These are phyloP conservation scores for Trypanosoma boissoni DNA, from an alignment of 208 protist genomes.

Conservation along the genomic window DNA sequence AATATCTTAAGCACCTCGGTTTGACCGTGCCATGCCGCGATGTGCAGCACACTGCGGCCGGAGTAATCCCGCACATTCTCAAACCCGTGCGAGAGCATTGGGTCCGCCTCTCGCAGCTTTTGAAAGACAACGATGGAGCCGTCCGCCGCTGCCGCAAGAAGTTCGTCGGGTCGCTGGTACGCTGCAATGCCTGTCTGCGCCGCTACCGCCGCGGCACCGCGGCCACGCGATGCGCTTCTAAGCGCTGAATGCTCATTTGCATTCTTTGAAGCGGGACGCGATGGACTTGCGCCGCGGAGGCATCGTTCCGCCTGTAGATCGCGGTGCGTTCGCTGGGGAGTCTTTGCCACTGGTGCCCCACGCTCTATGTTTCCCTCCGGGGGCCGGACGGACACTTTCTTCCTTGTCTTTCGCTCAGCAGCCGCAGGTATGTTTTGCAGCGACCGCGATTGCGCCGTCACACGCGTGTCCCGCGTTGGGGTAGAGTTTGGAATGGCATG, in stretches of 20 bases:
- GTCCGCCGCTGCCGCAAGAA: slow-evolving; percentile 45
- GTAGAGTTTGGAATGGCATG: background rate
- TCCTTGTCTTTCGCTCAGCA: no score
- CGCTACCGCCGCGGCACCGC: slow-evolving; percentile 10
- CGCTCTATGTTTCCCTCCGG: no score
- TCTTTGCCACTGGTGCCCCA: no score
- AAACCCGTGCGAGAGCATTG: slow-evolving; percentile 61
- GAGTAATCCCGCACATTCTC: slow-evolving; percentile 62
- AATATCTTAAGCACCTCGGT: slow-evolving; percentile 60
- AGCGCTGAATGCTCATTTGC: background rate
- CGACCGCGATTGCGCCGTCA: no score
- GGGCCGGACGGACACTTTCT: no score
- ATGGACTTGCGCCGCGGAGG: no score
- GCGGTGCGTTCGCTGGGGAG: no score
- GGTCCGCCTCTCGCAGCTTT: slow-evolving; percentile 56
- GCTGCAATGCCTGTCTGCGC: slow-evolving; percentile 23
- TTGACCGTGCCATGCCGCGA: slow-evolving; percentile 76
- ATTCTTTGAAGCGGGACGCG: background rate
- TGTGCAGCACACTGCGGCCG: slow-evolving; percentile 73
- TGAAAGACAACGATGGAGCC: slow-evolving; percentile 40
- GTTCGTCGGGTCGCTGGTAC: slow-evolving; percentile 22
- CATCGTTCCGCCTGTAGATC: no score
- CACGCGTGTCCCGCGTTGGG: background rate
- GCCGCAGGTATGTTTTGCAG: no score
- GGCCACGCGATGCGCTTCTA: slow-evolving; percentile 19